phyloP scores from a whole-genome alignment of 2,329 filamentous ascomycete genomes.

The Colletotrichum incanum region DNA sequence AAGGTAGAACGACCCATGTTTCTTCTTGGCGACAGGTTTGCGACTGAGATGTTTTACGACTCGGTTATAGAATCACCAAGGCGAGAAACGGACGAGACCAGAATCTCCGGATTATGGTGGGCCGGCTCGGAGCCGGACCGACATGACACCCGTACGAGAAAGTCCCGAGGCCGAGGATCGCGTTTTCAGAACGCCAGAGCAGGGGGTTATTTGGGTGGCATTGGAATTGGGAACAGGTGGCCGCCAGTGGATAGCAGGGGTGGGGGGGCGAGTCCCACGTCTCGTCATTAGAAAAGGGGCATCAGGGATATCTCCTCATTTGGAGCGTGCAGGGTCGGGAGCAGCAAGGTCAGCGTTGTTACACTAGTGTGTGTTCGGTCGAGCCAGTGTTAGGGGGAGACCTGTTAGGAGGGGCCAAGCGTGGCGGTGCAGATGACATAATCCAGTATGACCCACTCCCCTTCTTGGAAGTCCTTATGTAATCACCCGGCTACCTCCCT shows the following conservation, averaged over 20 bases:
- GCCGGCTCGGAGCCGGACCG: slow-evolving; percentile 20
- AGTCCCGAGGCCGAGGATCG: slow-evolving; percentile 1
- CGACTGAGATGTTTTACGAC: background rate
- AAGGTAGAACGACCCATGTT: background rate
- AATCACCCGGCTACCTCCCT: background rate
- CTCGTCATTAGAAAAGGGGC: slow-evolving; percentile 17
- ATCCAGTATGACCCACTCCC: background rate
- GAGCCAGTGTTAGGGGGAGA: background rate
- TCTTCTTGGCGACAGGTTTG: background rate
- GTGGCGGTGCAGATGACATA: slow-evolving; percentile 41
- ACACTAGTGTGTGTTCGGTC: too few relatives aligned
- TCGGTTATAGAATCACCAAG: background rate
- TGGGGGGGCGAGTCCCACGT: background rate
- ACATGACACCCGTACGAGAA: slow-evolving; percentile 28
- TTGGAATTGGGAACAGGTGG: slow-evolving; percentile 17
- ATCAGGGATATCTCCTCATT: slow-evolving; percentile 10
- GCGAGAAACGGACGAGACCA: background rate
- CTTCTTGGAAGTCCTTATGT: background rate
- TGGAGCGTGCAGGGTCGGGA: background rate
- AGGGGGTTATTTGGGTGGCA: slow-evolving; percentile 11
- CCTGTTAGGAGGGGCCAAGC: background rate
- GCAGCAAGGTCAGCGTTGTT: background rate
- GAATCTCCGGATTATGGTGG: slow-evolving; percentile 11
- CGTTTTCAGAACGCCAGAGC: slow-evolving; percentile 9
- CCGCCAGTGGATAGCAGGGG: slow-evolving; percentile 12